A percentile compares a stretch with the other conserved stretches of the same genome.
Conservation (phyloP, 257 asterid genomes). For the Capsicum baccatum region DNA sequence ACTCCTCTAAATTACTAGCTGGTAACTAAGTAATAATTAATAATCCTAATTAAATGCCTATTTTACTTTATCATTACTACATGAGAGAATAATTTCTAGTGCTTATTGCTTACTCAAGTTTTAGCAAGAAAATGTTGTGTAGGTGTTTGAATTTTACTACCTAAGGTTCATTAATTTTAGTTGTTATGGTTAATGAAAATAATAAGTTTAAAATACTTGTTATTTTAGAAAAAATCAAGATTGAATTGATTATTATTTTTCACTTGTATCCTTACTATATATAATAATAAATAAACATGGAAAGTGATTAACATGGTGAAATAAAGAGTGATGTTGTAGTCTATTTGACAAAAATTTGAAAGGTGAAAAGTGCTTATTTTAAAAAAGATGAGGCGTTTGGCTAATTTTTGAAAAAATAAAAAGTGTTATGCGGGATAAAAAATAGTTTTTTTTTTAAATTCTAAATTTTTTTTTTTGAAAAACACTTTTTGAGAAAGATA, state of each 20-base stretch:
- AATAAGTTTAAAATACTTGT: neutral
- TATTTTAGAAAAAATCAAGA: neutral
- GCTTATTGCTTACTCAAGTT: slow-evolving; percentile 1
- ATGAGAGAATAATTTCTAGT: neutral
- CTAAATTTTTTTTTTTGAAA: too few species aligned
- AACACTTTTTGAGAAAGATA: too few species aligned
- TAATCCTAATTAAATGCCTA: neutral
- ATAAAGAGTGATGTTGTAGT: neutral
- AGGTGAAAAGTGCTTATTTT: too few species aligned
- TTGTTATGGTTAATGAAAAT: neutral
- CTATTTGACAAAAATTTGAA: too few species aligned
- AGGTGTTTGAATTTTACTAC: neutral
- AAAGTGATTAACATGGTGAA: neutral
- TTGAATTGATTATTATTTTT: neutral
- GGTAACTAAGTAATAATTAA: neutral
- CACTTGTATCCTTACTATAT: neutral
- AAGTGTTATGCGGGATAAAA: too few species aligned
- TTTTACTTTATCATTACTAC: neutral
- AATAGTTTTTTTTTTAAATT: too few species aligned
- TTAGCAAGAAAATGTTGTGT: neutral
- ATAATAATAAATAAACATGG: neutral
- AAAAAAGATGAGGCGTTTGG: too few species aligned
- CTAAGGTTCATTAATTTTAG: neutral
- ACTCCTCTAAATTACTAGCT: neutral
- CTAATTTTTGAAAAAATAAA: too few species aligned